phyloP scores from a whole-genome alignment of 768 basidiomycete genomes.

The Lactarius vividus region DNA sequence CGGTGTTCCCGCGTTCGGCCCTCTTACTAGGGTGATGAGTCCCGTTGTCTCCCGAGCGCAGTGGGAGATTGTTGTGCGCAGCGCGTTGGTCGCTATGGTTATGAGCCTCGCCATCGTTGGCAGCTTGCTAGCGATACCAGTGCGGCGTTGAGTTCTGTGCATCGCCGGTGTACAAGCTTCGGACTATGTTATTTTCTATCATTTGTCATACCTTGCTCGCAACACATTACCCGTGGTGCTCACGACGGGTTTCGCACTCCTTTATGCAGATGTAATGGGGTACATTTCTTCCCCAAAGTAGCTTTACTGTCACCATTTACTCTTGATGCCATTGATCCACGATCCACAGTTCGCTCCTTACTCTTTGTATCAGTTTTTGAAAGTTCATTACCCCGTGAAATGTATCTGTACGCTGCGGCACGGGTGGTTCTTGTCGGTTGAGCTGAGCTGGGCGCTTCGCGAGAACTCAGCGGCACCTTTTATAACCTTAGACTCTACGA shows the following conservation, averaged over 20 bases:
- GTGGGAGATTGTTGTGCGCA: conserved; percentile 79
- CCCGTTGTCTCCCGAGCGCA: conserved; percentile 74
- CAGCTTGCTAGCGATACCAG: conserved; percentile 37
- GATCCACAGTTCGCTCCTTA: conserved; percentile 10
- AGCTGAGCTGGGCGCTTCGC: conserved; percentile 11
- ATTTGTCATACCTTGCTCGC: conserved; percentile 7
- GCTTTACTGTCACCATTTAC: conserved; percentile 7
- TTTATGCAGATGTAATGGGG: neutral
- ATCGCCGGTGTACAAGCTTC: neutral
- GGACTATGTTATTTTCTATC: conserved; percentile 3
- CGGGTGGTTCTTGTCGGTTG: neutral
- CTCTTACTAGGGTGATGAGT: conserved; percentile 66
- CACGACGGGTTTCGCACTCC: neutral
- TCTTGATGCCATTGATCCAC: conserved; percentile 4
- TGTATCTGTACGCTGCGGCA: conserved; percentile 9
- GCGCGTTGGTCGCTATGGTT: conserved; percentile 47
- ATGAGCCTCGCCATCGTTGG: conserved; percentile 35
- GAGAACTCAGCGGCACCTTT: conserved; percentile 19
- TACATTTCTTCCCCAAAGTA: neutral
- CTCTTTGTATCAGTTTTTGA: conserved; percentile 17
- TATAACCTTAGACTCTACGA: neutral
- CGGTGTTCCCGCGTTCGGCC: conserved; percentile 69
- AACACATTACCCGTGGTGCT: neutral
- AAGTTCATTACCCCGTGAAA: conserved; percentile 9
- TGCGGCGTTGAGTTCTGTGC: conserved; percentile 32